Base-by-base conservation (phyloP, 257 asterid species). In the Solanum gracilifrons region DNA sequence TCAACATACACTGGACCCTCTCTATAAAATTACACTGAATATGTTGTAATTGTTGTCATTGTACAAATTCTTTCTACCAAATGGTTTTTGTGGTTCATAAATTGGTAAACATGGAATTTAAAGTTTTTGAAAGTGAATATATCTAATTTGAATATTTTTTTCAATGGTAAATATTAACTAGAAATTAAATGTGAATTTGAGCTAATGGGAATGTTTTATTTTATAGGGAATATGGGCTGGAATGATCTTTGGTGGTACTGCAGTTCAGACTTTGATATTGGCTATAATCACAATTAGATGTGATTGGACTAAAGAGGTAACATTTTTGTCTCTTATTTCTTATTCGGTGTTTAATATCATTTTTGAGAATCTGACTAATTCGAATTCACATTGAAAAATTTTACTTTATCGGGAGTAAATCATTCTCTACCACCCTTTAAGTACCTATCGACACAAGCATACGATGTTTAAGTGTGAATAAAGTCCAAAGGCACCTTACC, bases 171-270 rank as follows among this genome's bases (percentile, higher is more conserved):
- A 29, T 69, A 0, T 7, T 13, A 69, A 6, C 12, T 69, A 69
- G 37, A 69, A 69, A 29, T 29, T 69, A 13, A 76, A 76, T 36
- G 13, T 37, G 58, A 76, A 37, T 25, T 20, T 76, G 13, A 6
- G 60, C 35, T 76, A 37, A 76, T 23, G 35, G 9, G 39, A 76
- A 39, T 76, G 75, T n/a, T n/a, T 11, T 21, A 4, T 46, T 69
- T 3, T 75, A 18, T 33, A 92, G 94, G 92, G 95, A 0, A 86
- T 91, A 2, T 91, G 94, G 94, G 93, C 90, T 7, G 95, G 95
- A 89, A 90, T 91, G 96, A 89, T 92, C 31, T 90, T 93, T 85
- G 95, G 95, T 77, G 95, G 95, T 51, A 92, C 93, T 1, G 92
- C 93, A 64, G 2, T 91, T 3, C 94, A 93, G 39, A 92, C 94